Evolutionary conservation across 2,329 filamentous ascomycete species (phyloP).

Genomic region (Aureobasidium sp.): DNA sequence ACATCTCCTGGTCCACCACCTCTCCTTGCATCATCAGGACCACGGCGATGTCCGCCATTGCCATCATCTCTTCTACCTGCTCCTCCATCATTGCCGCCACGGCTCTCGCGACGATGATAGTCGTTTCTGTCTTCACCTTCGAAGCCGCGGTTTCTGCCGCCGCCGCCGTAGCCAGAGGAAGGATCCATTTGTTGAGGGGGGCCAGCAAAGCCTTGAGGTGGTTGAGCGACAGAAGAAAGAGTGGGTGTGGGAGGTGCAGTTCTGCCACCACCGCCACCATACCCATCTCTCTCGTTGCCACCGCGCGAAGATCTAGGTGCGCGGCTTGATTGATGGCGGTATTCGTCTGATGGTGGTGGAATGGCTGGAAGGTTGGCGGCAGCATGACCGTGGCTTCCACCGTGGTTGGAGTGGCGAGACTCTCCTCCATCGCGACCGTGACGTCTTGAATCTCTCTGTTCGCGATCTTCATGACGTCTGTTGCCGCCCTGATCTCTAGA

Average conservation of each 20-base stretch:
- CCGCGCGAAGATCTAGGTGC: constrained; percentile 13
- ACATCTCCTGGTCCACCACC: background rate
- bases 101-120: background rate
- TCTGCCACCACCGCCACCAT: background rate
- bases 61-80: background rate
- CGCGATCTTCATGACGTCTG: constrained; percentile 18
- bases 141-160: background rate
- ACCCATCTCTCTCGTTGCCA: constrained; percentile 15
- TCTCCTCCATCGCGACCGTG: constrained; percentile 12
- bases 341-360: background rate
- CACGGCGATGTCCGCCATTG: background rate
- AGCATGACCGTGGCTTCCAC: background rate
- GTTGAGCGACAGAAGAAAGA: background rate
- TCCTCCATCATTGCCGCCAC: background rate
- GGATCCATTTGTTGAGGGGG: background rate
- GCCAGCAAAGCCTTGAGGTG: background rate
- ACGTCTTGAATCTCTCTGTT: constrained; percentile 15
- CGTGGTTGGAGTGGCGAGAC: constrained; percentile 5
- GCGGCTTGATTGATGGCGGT: background rate
- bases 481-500: background rate
- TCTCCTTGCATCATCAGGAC: background rate
- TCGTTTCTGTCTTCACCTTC: background rate
- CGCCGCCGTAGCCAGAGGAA: background rate
- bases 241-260: background rate
- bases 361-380: background rate